A percentile compares a stretch with the other conserved stretches of the same genome.
These are phyloP conservation scores for Mortierella claussenii DNA, from an alignment of 192 early-diverging fungal genomes.

Conservation along the genomic window DNA sequence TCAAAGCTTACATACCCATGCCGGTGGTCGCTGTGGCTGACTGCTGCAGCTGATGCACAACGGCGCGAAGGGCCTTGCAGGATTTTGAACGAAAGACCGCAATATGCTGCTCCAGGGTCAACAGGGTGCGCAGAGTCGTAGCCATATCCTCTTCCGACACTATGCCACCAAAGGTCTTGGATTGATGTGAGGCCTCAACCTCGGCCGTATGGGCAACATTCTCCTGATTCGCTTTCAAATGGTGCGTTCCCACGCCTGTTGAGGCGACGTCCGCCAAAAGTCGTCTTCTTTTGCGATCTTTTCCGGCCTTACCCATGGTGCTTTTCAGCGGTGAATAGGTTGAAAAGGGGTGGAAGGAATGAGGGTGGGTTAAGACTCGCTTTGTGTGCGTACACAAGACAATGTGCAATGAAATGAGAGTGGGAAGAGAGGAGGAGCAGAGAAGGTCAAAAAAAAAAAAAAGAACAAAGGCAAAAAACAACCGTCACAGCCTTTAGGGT, in stretches of 20 bases:
- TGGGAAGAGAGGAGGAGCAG: conserved; percentile 16
- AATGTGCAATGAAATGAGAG: neutral
- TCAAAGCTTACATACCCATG: conserved; percentile 53
- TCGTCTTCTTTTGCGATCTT: conserved; percentile 65
- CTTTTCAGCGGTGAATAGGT: neutral
- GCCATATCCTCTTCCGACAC: conserved; percentile 59
- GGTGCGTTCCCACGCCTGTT: conserved; percentile 5
- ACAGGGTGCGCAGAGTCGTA: conserved; percentile 59
- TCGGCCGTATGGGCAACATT: conserved; percentile 1
- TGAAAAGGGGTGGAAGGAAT: neutral
- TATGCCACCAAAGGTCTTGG: conserved; percentile 19
- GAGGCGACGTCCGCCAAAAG: conserved; percentile 54
- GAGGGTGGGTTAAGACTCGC: no score
- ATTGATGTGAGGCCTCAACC: neutral
- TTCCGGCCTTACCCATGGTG: conserved; percentile 69
- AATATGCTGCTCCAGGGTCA: conserved; percentile 54
- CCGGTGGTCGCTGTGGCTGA: conserved; percentile 55
- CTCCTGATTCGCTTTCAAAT: conserved; percentile 29
- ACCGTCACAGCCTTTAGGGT: conserved; percentile 15
- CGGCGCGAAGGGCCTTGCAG: conserved; percentile 64
- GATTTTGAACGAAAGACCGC: conserved; percentile 60
- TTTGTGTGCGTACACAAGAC: no score
- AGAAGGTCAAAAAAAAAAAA: neutral
- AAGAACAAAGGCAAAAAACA: conserved; percentile 21
- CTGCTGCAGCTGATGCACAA: conserved; percentile 59